These are phyloP conservation scores for Lactarius tabidus DNA, from an alignment of 768 basidiomycete species.

Conservation along the genomic window DNA sequence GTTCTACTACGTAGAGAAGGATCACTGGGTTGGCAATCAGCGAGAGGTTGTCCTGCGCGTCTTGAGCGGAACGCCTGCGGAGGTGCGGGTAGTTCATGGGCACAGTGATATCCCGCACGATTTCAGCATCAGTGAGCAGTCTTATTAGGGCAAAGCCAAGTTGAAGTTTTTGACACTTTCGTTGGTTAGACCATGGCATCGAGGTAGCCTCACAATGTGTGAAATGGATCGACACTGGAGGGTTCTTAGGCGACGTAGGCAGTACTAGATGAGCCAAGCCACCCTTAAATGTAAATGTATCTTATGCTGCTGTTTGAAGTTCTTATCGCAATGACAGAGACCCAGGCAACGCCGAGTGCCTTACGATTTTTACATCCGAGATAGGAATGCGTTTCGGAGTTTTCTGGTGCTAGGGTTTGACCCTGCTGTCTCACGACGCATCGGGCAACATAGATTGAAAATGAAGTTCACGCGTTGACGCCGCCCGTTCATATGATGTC, in stretches of 20 bases:
- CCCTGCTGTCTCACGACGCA: no score
- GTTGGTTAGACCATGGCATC: slow-evolving; percentile 43
- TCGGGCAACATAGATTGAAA: no score
- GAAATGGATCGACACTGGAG: slow-evolving; percentile 37
- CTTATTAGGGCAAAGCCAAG: not conserved
- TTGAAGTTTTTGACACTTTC: not conserved
- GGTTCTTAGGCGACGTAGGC: slow-evolving; percentile 1
- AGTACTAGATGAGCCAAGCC: not conserved
- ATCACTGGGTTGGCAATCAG: slow-evolving; percentile 67
- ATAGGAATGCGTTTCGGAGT: no score
- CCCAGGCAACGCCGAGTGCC: no score
- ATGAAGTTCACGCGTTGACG: no score
- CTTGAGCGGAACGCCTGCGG: slow-evolving; percentile 38
- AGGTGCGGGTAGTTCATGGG: slow-evolving; percentile 42
- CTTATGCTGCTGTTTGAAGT: not conserved
- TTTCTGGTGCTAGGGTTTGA: no score
- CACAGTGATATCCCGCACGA: slow-evolving; percentile 56
- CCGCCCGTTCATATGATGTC: no score
- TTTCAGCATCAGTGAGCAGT: slow-evolving; percentile 60
- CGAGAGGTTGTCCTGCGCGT: slow-evolving; percentile 36
- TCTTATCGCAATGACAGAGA: no score
- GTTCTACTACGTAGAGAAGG: slow-evolving; percentile 59
- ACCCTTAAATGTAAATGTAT: not conserved
- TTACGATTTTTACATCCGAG: no score
- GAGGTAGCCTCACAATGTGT: slow-evolving; percentile 47